Base-by-base conservation (phyloP, 768 basidiomycete species). In the Guyanaporus albipodus region DNA sequence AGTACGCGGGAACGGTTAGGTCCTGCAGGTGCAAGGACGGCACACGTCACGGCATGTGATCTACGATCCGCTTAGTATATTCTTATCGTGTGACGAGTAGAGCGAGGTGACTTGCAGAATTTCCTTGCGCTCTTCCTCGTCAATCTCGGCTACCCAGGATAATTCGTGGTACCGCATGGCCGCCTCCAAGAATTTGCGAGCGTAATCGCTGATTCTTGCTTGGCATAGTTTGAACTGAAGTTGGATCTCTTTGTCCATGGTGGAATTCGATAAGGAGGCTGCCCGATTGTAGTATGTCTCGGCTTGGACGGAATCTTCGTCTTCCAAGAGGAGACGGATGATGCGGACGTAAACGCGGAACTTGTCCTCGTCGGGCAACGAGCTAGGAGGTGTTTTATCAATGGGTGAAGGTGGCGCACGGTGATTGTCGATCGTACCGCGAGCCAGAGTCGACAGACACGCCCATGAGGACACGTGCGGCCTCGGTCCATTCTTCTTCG, bases 211-310 rank as follows among this genome's bases (percentile, higher is more conserved):
- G 62, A 99, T 89, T 38, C 94, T 80, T 18, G 96, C 96, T 72
- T 98, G 91, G 57, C 87, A 92, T 21, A 94, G 79, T 67, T 93
- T 95, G 74, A 89, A 94, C 57, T 83, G 77, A 19, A 95, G 76
- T 29, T 85, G 74, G 12, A 85, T 87, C 62, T 86, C 88, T 57
- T 80, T 83, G 68, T 97, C 83, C 14, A 73, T 74, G 31, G 87
- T 80, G 14, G 84, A 80, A 63, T 92, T 87, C 19, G 91, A 83
- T 18, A 97, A 78, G 18, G 93, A 79, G 1, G 92, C 90, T 17
- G 96, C 96, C 45, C 96, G 88, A 61, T 94, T 95, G 67, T 95
- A 95, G 69, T 93, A 98, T 2, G 92, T 90, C 64, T 98, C 95
- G n/a, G 96, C 96, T 67, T 93, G 90, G 2, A 94, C 87, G 4